Evolutionary conservation across 2,329 filamentous ascomycete species (phyloP).

Genomic region (Diaporthe eres): DNA sequence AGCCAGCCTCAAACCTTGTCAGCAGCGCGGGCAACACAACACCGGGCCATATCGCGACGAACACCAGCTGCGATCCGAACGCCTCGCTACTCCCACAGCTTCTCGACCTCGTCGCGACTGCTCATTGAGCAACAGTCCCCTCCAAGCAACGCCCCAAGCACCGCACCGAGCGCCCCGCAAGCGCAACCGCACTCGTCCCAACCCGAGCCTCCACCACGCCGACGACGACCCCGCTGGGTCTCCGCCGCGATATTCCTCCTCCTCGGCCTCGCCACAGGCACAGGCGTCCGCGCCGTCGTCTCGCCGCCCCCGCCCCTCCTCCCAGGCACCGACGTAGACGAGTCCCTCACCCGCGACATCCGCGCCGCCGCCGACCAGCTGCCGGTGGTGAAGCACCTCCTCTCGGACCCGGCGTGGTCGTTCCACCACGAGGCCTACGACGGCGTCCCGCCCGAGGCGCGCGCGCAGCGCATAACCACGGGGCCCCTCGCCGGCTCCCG

Average conservation of each 20-base stretch:
- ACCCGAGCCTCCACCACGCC: conserved; percentile 38
- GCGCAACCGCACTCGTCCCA: neutral
- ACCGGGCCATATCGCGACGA: neutral
- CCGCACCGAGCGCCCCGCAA: no score
- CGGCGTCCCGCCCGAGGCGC: neutral
- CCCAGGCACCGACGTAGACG: conserved; percentile 58
- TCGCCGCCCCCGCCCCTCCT: conserved; percentile 58
- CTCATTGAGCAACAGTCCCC: neutral
- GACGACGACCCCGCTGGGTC: conserved; percentile 46
- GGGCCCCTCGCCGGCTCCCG: conserved; percentile 58
- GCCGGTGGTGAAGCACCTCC: conserved; percentile 62
- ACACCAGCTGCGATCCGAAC: neutral
- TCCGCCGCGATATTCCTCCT: conserved; percentile 55
- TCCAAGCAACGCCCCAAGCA: neutral
- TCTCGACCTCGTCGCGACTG: conserved; percentile 18
- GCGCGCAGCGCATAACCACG: conserved; percentile 54
- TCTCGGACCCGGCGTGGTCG: conserved; percentile 54
- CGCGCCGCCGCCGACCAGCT: conserved; percentile 59
- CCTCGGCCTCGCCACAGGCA: conserved; percentile 57
- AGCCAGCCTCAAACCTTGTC: neutral
- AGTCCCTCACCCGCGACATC: conserved; percentile 56
- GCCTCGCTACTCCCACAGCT: neutral
- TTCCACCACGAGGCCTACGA: conserved; percentile 37
- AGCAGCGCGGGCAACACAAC: neutral
- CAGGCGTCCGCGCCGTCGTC: conserved; percentile 56